Evolutionary conservation across 441 rosid species (phyloP), one percentile per base, ranked within the genome.

Genomic region (Iberis amara): DNA sequence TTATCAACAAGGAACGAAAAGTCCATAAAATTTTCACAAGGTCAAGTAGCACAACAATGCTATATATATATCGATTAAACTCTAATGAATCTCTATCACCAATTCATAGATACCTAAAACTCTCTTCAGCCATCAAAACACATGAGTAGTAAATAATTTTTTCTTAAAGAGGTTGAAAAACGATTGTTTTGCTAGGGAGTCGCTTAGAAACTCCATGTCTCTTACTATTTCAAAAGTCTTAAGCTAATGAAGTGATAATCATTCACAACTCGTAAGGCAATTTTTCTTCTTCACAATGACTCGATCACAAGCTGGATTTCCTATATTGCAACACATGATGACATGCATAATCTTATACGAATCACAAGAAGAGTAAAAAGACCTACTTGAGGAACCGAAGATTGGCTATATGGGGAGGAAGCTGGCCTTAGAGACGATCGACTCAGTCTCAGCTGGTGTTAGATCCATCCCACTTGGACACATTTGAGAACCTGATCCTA

Each of bases 401-500:
- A 35, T 42, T 72, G 84, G 60, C 67, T 80, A 71, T 7, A 79
- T 21, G 86, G 71, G 51, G 92, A 71, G 39, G 86, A 57, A 38
- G 71, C 55, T 14, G 86, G 79, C 55, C 91, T 77, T 44, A 79
- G 54, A 60, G 91, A 53, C 39, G 86, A 71, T 32, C 70, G 21
- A 18, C 95, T 32, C 11, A 96, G 88, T 55, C 94, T 86, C 70
- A 72, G 89, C 55, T 73, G 96, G 65, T 80, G 90, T 55, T 72
- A n/a, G 83, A 66, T 79, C 59, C 71, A 83, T 71, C 31, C 83
- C 97, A 73, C 70, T 72, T 7, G 94, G 85, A 46, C 94, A 76
- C 72, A 86, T 60, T 62, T 77, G 82, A 14, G 92, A 71, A 55
- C 74, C 71, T 1, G 95, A 75, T 62, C 78, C 77, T 61, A 81